These are phyloP conservation scores for Tuctoria greenei DNA, from an alignment of 176 grass and related monocot genomes.

Conservation along the genomic window DNA sequence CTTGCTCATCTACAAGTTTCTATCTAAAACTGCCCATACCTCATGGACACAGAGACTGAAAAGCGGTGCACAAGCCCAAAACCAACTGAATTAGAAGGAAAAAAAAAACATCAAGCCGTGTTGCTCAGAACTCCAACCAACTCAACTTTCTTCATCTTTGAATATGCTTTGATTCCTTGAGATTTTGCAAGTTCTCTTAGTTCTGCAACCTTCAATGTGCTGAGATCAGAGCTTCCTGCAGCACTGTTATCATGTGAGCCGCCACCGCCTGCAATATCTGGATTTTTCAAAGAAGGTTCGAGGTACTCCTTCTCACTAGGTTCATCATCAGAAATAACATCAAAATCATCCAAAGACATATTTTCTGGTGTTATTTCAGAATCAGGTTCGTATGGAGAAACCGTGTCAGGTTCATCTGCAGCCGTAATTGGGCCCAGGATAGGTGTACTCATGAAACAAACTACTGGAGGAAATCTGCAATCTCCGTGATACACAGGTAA, in stretches of 20 bases:
- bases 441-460: constrained; percentile 43
- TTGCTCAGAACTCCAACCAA: constrained; percentile 54
- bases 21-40: constrained; percentile 21
- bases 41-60: no score
- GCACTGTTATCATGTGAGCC: constrained; percentile 9
- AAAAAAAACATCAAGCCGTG: constrained; percentile 36
- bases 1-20: constrained; percentile 39
- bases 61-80: background rate
- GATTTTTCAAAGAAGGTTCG: constrained; percentile 26
- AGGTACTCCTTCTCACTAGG: constrained; percentile 13
- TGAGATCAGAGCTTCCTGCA: constrained; percentile 39
- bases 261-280: constrained; percentile 25
- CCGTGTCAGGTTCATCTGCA: constrained; percentile 13
- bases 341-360: constrained; percentile 26
- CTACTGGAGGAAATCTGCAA: constrained; percentile 31
- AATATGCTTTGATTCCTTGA: constrained; percentile 65
- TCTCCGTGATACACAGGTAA: constrained; percentile 34
- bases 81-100: no score
- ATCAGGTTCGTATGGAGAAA: constrained; percentile 32
- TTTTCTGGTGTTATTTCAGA: constrained; percentile 29
- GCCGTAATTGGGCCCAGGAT: constrained; percentile 32
- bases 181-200: constrained; percentile 68
- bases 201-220: constrained; percentile 58
- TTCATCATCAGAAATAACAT: constrained; percentile 44
- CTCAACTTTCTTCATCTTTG: constrained; percentile 79